Percentiles rank a stretch among this genome's conserved stretches.
phyloP scores from a whole-genome alignment of 257 asterid species.

The Linderniella brevidens region DNA sequence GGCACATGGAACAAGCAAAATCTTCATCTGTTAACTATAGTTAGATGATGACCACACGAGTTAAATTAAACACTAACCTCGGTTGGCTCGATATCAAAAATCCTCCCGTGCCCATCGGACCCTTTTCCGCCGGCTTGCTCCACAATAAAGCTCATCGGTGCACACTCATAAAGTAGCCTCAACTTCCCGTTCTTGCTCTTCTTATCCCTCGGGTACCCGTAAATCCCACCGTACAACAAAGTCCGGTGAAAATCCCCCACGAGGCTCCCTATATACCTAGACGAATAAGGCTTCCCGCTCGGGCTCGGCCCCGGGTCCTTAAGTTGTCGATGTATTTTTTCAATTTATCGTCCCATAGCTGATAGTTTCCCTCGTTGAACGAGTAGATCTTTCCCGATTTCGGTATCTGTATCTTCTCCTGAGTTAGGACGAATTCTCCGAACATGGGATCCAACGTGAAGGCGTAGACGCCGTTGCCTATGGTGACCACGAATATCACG shows the following conservation, averaged over 20 bases:
- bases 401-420: constrained; percentile 59
- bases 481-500: constrained; percentile 49
- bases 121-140: constrained; percentile 98
- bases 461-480: constrained; percentile 72
- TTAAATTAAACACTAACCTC: constrained; percentile 43
- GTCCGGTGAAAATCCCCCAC: constrained; percentile 91
- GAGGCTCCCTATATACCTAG: constrained; percentile 77
- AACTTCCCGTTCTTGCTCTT: constrained; percentile 88
- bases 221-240: constrained; percentile 76
- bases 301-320: constrained; percentile 96
- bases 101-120: constrained; percentile 59
- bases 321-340: constrained; percentile 78
- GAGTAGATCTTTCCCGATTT: constrained; percentile 72
- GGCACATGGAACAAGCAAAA: constrained; percentile 4
- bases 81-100: constrained; percentile 76
- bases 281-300: constrained; percentile 78
- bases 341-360: constrained; percentile 73
- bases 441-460: constrained; percentile 83
- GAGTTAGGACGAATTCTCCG: constrained; percentile 81
- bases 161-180: constrained; percentile 88
- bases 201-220: constrained; percentile 67
- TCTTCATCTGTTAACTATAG: not conserved
- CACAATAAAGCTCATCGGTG: constrained; percentile 91
- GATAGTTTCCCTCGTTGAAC: constrained; percentile 88
- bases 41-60: too few species aligned